Conservation (phyloP, 208 protist genomes). For the Ichthyophonus hoferi region DNA sequence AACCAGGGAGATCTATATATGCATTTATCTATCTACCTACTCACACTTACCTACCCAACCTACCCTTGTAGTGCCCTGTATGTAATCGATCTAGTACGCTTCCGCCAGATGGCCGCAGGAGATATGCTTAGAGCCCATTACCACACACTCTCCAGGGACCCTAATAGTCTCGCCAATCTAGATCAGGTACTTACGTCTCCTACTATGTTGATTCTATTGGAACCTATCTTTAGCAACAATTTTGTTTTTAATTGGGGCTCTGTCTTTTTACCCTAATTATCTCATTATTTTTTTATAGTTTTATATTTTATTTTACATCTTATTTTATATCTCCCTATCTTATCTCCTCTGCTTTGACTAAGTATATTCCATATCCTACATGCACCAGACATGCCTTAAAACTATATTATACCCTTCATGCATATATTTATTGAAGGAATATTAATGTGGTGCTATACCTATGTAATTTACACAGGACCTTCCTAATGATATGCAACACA, state of each 20-base stretch:
- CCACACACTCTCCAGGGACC: slow-evolving; percentile 74
- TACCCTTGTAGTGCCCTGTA: slow-evolving; percentile 77
- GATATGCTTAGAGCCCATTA: slow-evolving; percentile 84
- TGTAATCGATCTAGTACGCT: slow-evolving; percentile 83
- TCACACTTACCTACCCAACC: neutral
- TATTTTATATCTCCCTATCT: no score
- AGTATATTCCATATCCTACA: no score
- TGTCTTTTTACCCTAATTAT: neutral
- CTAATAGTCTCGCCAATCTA: slow-evolving; percentile 75
- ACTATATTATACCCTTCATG: no score
- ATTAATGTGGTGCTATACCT: no score
- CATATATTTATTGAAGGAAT: no score
- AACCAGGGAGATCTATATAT: no score
- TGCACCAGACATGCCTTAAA: no score
- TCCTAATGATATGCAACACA: slow-evolving; percentile 87
- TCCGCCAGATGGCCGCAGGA: slow-evolving; percentile 74
- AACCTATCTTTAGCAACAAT: no score
- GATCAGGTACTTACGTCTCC: slow-evolving; percentile 53
- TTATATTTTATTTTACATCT: no score
- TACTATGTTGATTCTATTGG: no score
- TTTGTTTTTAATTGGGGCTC: no score
- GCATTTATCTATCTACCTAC: neutral
- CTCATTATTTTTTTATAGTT: neutral
- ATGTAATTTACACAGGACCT: slow-evolving; percentile 87
- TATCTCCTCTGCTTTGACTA: no score